phyloP scores from a whole-genome alignment of 2,329 filamentous ascomycete species.

The Sclerotinia nivalis region DNA sequence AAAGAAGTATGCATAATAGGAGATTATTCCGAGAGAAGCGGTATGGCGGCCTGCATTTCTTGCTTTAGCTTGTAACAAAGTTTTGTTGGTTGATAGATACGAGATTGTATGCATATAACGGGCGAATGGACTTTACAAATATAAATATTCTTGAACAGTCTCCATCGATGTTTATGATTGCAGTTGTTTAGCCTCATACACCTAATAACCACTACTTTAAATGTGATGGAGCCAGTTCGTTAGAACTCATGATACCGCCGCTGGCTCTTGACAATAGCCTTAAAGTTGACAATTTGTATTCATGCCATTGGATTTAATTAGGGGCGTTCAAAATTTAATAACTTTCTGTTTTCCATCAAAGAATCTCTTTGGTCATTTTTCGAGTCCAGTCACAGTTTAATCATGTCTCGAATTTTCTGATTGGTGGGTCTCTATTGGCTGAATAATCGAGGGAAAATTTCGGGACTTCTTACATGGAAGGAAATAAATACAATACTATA shows the following conservation, averaged over 20 bases:
- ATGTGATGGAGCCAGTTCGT: neutral
- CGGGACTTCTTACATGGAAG: neutral
- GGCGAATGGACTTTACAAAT: slow-evolving; percentile 16
- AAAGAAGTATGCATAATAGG: slow-evolving; percentile 14
- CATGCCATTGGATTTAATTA: no score
- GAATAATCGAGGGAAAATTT: neutral
- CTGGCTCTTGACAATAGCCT: neutral
- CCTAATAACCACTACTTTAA: neutral
- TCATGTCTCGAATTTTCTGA: neutral
- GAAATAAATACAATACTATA: neutral
- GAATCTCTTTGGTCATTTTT: neutral
- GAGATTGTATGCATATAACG: slow-evolving; percentile 37
- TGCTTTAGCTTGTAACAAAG: slow-evolving; percentile 29
- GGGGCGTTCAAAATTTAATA: no score
- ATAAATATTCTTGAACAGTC: neutral
- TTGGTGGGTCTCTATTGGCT: neutral
- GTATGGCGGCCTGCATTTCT: slow-evolving; percentile 30
- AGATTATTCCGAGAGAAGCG: slow-evolving; percentile 19
- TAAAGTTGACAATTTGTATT: neutral
- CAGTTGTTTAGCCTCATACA: neutral
- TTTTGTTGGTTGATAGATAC: slow-evolving; percentile 31
- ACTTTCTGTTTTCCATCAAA: neutral
- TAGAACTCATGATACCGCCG: no score
- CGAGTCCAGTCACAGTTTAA: neutral
- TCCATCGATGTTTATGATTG: neutral